These are phyloP conservation scores for Bisporella sp. DNA, from an alignment of 2,329 filamentous ascomycete genomes.

Conservation along the genomic window DNA sequence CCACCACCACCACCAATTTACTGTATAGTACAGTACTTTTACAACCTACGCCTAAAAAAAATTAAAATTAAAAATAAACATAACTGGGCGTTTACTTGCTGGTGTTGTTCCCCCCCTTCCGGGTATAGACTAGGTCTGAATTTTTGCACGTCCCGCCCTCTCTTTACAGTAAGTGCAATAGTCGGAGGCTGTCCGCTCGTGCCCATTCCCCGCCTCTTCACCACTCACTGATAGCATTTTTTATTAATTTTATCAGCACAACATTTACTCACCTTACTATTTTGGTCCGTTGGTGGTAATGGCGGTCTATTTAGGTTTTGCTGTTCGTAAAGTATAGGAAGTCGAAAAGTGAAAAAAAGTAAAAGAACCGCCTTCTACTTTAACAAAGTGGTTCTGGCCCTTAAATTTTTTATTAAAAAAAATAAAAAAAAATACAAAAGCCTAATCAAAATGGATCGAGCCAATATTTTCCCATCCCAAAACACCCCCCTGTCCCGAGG, in stretches of 20 bases:
- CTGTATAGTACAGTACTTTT: neutral
- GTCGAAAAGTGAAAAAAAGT: too few species aligned
- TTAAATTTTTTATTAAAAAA: too few species aligned
- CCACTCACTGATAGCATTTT: neutral
- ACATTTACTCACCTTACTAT: too few species aligned
- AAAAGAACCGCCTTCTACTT: too few species aligned
- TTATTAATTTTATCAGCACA: too few species aligned
- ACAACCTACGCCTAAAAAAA: neutral
- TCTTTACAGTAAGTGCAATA: neutral
- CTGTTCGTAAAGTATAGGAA: too few species aligned
- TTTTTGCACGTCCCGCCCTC: neutral
- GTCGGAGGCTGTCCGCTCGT: neutral
- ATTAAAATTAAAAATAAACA: too few species aligned
- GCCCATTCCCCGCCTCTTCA: neutral
- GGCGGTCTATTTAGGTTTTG: too few species aligned
- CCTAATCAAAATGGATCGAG: too few species aligned
- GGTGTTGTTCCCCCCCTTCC: neutral
- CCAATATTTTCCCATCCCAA: constrained; percentile 9
- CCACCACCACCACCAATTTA: neutral
- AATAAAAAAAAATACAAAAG: too few species aligned
- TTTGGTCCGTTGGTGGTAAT: too few species aligned
- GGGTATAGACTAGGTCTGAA: neutral
- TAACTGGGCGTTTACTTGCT: neutral
- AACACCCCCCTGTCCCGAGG: constrained; percentile 18
- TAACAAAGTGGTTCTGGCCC: too few species aligned